Evolutionary conservation across 768 basidiomycete genomes (phyloP), one percentile per base, ranked within the genome.

Genomic region (Termitomyces bulborhizus): DNA sequence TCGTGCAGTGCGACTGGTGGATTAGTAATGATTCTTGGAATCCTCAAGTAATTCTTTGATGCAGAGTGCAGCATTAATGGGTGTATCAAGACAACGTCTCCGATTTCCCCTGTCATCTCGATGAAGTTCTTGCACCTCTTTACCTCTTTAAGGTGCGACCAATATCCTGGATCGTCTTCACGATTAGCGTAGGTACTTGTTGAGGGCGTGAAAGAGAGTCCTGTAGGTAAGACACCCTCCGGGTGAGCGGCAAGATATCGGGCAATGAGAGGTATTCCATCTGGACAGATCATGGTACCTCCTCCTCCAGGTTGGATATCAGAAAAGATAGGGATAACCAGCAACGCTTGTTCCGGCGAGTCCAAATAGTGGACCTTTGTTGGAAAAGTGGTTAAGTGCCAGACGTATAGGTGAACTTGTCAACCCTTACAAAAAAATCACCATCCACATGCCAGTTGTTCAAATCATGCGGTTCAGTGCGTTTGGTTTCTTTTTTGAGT

Each of bases 381-480:
- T 27, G 6, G 15, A 44, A 15, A 26, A 7, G 16, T 29, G 15
- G 3, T 29, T 45, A 16, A 45, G 27, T 26, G 4, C n/a, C 43
- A 8, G 16, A 34, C 29, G 54, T 36, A 21, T 18, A 26, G 13
- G 15, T 12, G 18, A 24, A 26, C 9, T 21, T 24, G 57, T 6
- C 1, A 43, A 11, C 12, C 59, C 74, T 56, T 60, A 76, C 74
- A 65, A 82, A 83, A 62, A 81, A 82, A 60, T 82, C 80, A 16
- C 80, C 82, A 60, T 82, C 80, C 43, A 82, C 78, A 64, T 85
- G 84, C 83, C 84, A 86, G 58, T 84, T 83, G 53, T 77, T 75
- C 53, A 86, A 67, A 47, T 80, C 73, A 52, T 67, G 63, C 4
- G 80, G 79, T 32, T 66, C 61, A 15, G 76, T 61, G 15, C 42